A percentile compares a stretch with the other conserved stretches of the same genome.
Evolutionary conservation across 495 filamentous ascomycete species (phyloP).

Genomic region (Pseudoneurospora amorphoporcata): DNA sequence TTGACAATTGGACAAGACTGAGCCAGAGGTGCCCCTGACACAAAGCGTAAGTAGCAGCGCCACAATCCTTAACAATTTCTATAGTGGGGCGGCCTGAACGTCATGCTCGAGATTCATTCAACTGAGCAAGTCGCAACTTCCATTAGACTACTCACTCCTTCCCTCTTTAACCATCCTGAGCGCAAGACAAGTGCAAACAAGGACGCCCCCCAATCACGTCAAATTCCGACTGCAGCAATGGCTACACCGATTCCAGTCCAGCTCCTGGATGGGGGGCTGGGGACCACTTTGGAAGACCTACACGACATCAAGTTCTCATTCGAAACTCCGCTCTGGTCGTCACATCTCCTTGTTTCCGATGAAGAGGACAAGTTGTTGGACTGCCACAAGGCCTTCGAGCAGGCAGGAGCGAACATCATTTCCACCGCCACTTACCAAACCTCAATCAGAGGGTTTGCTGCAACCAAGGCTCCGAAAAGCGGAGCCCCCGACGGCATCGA

Average conservation of each 20-base stretch:
- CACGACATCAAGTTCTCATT: slow-evolving; percentile 37
- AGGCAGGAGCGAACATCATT: slow-evolving; percentile 47
- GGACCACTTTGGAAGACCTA: slow-evolving; percentile 51
- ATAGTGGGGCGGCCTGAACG: neutral
- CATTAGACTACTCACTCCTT: neutral
- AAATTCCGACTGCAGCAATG: neutral
- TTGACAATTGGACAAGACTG: neutral
- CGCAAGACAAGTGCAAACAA: too few relatives aligned
- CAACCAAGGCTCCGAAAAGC: slow-evolving; percentile 16
- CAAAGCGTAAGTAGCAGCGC: neutral
- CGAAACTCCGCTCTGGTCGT: slow-evolving; percentile 52
- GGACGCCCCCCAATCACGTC: neutral
- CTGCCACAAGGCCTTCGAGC: slow-evolving; percentile 44
- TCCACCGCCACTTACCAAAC: slow-evolving; percentile 58
- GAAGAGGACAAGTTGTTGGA: slow-evolving; percentile 34
- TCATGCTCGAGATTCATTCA: neutral
- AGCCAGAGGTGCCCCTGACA: neutral
- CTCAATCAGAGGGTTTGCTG: slow-evolving; percentile 41
- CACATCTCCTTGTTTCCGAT: slow-evolving; percentile 46
- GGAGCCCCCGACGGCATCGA: slow-evolving; percentile 9
- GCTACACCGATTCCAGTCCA: slow-evolving; percentile 21
- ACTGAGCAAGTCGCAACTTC: neutral
- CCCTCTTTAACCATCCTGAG: too few relatives aligned
- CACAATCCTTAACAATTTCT: neutral
- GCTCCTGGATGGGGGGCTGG: slow-evolving; percentile 56